Evolutionary conservation across 306 rosid species (phyloP).

Genomic region (Prunus davidiana): DNA sequence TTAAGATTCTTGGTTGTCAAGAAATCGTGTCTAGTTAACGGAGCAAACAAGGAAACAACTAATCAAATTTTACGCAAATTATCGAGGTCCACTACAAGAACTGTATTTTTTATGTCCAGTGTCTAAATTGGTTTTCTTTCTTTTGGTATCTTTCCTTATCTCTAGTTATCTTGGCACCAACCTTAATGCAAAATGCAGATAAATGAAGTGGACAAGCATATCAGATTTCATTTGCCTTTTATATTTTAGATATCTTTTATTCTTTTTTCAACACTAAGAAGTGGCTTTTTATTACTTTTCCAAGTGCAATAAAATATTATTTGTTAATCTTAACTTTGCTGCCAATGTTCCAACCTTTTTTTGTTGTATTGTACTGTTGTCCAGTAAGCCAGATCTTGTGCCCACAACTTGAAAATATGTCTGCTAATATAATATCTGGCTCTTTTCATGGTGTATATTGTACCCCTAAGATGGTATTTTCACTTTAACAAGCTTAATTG

Average conservation of each 20-base stretch:
- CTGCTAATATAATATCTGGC: not conserved
- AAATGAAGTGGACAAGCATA: constrained; percentile 3
- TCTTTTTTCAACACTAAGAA: not conserved
- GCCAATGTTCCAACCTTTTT: not conserved
- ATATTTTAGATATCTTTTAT: not conserved
- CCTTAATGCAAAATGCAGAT: not conserved
- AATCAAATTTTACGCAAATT: not conserved
- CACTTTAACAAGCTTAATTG: constrained; percentile 6
- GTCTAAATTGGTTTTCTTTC: not conserved
- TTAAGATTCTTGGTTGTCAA: not conserved
- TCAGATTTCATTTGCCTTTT: not conserved
- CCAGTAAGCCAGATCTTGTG: not conserved
- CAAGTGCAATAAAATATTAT: not conserved
- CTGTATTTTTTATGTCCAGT: not conserved
- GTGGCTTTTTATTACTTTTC: not conserved
- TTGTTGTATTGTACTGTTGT: not conserved
- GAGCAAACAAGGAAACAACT: not conserved
- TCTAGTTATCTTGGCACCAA: not conserved
- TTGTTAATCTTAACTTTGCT: not conserved
- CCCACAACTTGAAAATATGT: not conserved
- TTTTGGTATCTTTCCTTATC: not conserved
- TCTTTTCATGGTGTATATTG: constrained; percentile 12
- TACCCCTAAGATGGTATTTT: not conserved
- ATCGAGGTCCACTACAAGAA: not conserved
- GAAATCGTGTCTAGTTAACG: not conserved